phyloP scores from a whole-genome alignment of 2,329 filamentous ascomycete genomes.

The Monosporascus sp. region DNA sequence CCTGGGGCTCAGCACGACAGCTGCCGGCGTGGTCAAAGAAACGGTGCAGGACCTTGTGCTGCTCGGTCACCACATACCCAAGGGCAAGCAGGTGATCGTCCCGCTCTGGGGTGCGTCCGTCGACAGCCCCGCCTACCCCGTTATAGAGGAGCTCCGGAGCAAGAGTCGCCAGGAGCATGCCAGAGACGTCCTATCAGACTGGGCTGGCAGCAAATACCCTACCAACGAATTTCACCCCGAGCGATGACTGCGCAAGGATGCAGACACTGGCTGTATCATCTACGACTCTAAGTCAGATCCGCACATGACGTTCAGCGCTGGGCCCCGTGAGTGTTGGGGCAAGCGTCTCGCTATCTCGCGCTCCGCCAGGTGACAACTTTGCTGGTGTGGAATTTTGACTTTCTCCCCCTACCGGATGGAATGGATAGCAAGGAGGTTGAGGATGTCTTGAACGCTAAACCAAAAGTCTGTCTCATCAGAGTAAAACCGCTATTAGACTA shows the following conservation, averaged over 20 bases:
- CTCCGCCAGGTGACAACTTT: neutral
- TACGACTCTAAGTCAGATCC: neutral
- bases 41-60: neutral
- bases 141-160: neutral
- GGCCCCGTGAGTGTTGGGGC: neutral
- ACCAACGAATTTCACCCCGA: neutral
- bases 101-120: neutral
- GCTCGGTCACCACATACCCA: neutral
- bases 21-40: neutral
- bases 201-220: neutral
- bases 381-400: neutral
- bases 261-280: neutral
- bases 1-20: neutral
- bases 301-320: neutral
- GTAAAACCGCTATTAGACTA: neutral
- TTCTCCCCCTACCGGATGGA: neutral
- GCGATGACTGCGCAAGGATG: neutral
- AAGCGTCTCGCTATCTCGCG: neutral
- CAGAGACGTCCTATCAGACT: neutral
- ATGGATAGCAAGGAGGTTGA: neutral
- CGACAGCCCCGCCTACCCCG: neutral
- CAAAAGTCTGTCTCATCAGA: neutral
- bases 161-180: neutral
- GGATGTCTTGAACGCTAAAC: neutral
- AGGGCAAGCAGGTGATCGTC: neutral